A percentile compares a stretch with the other conserved stretches of the same genome.
Evolutionary conservation across 352 stramenopile species (phyloP).

Genomic region (Thalassiosira oceanica): DNA sequence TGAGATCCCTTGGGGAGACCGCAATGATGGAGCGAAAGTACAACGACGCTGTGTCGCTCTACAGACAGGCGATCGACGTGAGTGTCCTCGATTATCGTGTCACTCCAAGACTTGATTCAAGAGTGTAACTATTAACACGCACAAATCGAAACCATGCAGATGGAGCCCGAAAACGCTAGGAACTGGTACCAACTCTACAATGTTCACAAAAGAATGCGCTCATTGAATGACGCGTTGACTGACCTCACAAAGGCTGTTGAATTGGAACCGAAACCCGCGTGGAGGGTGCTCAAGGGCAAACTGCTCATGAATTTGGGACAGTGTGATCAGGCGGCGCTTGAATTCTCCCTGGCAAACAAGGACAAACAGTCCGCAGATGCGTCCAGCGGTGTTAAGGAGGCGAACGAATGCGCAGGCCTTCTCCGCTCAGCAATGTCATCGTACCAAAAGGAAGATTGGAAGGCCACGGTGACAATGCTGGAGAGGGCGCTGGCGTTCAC

Average conservation of each 20-base stretch:
- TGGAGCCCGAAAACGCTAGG: slow-evolving; percentile 65
- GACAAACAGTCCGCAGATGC: neutral
- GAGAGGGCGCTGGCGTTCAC: slow-evolving; percentile 42
- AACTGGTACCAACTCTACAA: slow-evolving; percentile 76
- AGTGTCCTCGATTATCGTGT: too few relatives aligned
- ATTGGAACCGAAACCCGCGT: slow-evolving; percentile 41
- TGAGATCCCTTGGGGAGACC: slow-evolving; percentile 61
- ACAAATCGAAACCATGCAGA: too few relatives aligned
- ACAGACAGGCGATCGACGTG: slow-evolving; percentile 51
- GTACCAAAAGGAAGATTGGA: slow-evolving; percentile 37
- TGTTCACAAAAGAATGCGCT: slow-evolving; percentile 55
- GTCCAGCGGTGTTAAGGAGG: slow-evolving; percentile 17
- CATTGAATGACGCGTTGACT: slow-evolving; percentile 45
- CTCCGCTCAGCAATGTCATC: slow-evolving; percentile 33
- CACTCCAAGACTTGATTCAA: too few relatives aligned
- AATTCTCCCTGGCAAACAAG: slow-evolving; percentile 14
- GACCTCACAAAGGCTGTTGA: slow-evolving; percentile 59
- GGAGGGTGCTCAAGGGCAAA: slow-evolving; percentile 61
- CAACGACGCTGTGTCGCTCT: slow-evolving; percentile 50
- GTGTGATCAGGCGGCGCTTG: slow-evolving; percentile 50
- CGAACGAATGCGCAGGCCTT: slow-evolving; percentile 42
- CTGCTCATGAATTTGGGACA: slow-evolving; percentile 55
- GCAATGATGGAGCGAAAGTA: slow-evolving; percentile 55
- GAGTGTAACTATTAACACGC: too few relatives aligned
- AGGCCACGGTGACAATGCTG: slow-evolving; percentile 33